Percentiles rank a stretch among this genome's conserved stretches.
phyloP scores from a whole-genome alignment of 345 rosid species.

The Eucalyptus camaldulensis region DNA sequence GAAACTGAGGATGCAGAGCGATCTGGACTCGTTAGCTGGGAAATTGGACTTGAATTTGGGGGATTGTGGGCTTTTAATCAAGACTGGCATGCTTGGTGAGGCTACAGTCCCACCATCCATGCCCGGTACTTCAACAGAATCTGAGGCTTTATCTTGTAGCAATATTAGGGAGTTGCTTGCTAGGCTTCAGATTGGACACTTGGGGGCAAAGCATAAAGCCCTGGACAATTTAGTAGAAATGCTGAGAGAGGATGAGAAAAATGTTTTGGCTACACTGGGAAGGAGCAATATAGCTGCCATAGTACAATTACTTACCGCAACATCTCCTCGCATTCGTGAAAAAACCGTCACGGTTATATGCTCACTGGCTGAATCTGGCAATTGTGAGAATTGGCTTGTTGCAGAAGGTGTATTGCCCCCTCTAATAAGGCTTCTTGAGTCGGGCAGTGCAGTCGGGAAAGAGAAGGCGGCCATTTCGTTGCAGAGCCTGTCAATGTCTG shows the following conservation, averaged over 20 bases:
- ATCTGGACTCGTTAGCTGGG: conserved; percentile 77
- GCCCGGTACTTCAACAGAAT: background rate
- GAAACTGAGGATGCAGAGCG: conserved; percentile 89
- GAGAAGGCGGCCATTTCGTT: conserved; percentile 78
- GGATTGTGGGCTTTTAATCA: conserved; percentile 82
- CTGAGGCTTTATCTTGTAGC: conserved; percentile 25
- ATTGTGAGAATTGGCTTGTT: conserved; percentile 78
- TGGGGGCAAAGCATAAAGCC: conserved; percentile 89
- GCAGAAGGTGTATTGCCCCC: conserved; percentile 81
- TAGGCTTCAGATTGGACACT: conserved; percentile 88
- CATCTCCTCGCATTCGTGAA: conserved; percentile 65
- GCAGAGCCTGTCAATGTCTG: conserved; percentile 66
- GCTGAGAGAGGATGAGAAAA: conserved; percentile 84
- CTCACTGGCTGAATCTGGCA: conserved; percentile 67
- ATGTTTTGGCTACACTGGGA: conserved; percentile 43
- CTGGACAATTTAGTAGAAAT: conserved; percentile 58
- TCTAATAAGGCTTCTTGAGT: conserved; percentile 71
- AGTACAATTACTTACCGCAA: conserved; percentile 63
- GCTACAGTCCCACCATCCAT: conserved; percentile 40
- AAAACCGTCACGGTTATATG: conserved; percentile 62
- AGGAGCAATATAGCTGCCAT: conserved; percentile 74
- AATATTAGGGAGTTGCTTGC: conserved; percentile 70
- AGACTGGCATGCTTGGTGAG: conserved; percentile 88
- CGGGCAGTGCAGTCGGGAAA: conserved; percentile 57
- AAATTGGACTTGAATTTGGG: conserved; percentile 72